Evolutionary conservation across 805 yeast species (phyloP).

Genomic region (Lipomyces sp.): DNA sequence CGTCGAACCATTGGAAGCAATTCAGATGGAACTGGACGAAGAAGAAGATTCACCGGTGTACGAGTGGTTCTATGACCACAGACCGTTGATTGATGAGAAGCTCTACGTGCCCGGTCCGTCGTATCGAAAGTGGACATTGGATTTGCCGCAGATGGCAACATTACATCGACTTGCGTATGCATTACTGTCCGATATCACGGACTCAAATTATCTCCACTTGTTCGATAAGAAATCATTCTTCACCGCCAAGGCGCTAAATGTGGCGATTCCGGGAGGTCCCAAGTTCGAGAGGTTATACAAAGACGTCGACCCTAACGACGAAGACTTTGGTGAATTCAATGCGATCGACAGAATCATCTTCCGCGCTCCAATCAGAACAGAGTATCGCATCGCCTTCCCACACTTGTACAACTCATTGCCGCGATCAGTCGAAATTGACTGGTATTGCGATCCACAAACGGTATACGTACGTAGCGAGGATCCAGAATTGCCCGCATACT

Average conservation of each 20-base stretch:
- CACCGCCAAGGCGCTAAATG: conserved; percentile 88
- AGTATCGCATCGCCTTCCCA: conserved; percentile 86
- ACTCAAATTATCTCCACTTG: conserved; percentile 66
- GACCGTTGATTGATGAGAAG: conserved; percentile 67
- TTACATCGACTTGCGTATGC: conserved; percentile 75
- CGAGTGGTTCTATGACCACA: conserved; percentile 82
- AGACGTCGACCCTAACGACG: conserved; percentile 66
- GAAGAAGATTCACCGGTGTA: conserved; percentile 62
- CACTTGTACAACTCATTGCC: conserved; percentile 80
- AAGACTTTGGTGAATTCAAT: conserved; percentile 88
- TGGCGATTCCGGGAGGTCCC: conserved; percentile 94
- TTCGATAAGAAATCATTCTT: conserved; percentile 81
- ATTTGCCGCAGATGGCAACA: conserved; percentile 63
- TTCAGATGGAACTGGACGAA: conserved; percentile 67
- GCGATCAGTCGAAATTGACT: conserved; percentile 61
- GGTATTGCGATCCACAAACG: conserved; percentile 69
- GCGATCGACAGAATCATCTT: conserved; percentile 85
- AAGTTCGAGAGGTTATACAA: conserved; percentile 85
- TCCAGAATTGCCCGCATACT: conserved; percentile 60
- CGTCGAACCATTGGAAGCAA: conserved; percentile 71
- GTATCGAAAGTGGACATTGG: conserved; percentile 72
- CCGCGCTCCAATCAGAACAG: conserved; percentile 76
- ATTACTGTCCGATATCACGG: conserved; percentile 60
- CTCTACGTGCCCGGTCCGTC: conserved; percentile 73
- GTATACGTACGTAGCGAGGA: conserved; percentile 56